These are phyloP conservation scores for Penstemon eatonii DNA, from an alignment of 257 asterid genomes.

Conservation along the genomic window DNA sequence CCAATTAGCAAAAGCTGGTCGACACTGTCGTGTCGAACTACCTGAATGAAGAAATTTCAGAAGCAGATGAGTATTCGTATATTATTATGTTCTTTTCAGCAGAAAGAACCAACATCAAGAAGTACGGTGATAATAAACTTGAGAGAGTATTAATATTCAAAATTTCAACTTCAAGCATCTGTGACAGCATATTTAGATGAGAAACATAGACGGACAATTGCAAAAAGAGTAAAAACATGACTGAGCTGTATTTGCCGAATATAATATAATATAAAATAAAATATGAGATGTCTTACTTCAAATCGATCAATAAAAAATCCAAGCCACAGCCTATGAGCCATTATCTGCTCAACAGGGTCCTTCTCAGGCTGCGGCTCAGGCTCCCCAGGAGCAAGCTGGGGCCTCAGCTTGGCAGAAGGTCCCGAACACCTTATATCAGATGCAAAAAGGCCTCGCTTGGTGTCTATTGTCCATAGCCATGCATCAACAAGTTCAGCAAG, in stretches of 20 bases:
- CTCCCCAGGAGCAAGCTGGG: conserved; percentile 96
- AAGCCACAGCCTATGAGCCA: conserved; percentile 98
- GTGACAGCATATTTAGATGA: conserved; percentile 1
- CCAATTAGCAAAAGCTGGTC: conserved; percentile 94
- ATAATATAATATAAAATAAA: conserved; percentile 10
- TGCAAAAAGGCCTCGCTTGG: conserved; percentile 96
- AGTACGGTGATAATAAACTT: conserved; percentile 17
- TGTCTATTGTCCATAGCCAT: conserved; percentile 98
- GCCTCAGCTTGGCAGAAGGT: conserved; percentile 95
- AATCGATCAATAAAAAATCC: conserved; percentile 94
- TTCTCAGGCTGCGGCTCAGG: conserved; percentile 77
- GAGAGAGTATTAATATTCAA: not conserved
- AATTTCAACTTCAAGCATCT: conserved; percentile 29
- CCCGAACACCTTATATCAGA: conserved; percentile 76
- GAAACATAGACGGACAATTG: not conserved
- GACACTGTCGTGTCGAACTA: conserved; percentile 86
- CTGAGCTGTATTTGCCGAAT: not conserved
- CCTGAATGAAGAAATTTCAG: conserved; percentile 45
- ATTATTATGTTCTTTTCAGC: conserved; percentile 19
- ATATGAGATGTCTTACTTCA: conserved; percentile 62
- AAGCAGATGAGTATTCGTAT: conserved; percentile 19
- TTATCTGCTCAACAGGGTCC: conserved; percentile 88
- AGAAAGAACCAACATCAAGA: conserved; percentile 14
- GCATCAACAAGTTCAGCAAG: conserved; percentile 99
- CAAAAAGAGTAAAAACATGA: conserved; percentile 14